Evolutionary conservation across 495 filamentous ascomycete species (phyloP), one percentile per base, ranked within the genome.

Genomic region (Penicillium maclennaniae): DNA sequence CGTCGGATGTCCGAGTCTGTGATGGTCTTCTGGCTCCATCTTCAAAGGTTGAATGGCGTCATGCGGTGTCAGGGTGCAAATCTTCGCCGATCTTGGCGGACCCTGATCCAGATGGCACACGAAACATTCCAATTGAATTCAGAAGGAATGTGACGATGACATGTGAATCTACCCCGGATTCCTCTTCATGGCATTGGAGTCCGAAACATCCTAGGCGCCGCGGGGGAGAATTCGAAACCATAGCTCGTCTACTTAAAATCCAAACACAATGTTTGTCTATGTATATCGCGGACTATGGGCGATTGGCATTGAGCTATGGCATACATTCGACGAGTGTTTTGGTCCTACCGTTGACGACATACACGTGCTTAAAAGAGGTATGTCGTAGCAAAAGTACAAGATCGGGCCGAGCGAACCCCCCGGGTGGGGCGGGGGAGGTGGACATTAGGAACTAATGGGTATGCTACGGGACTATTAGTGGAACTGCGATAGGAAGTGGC

Each of bases 151-250:
- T 38, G 19, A 48, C 16, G 2, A 25, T 20, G 14, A 48, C 46
- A 48, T 19, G 36, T 17, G 38, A 38, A 12, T 40, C 14, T 50
- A 50, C 47, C 47, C 47, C 47, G 38, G 47, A 40, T 50, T 50
- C 45, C 31, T 40, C 16, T 1, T 12, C 31, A 34, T 34, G 31
- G 31, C 31, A 10, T 34, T 14, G 8, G 31, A 12, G 31, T 34
- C 31, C 15, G 31, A 34, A 34, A 34, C 31, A 14, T 14, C 31
- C 8, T 34, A 34, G 31, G 31, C 31, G 31, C 31, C 27, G 27
- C 7, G 10, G 1, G 31, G 9, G 31, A 12, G 31, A 34, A 34
- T 34, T 23, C 23, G 23, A 23, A 23, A 23, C 23, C 23, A 23
- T 23, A 23, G 23, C 5, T 23, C 23, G 2, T 23, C 23, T 23